Evolutionary conservation across 257 asterid species (phyloP), one percentile per base, ranked within the genome.

Genomic region (Ajuga chamaepitys): DNA sequence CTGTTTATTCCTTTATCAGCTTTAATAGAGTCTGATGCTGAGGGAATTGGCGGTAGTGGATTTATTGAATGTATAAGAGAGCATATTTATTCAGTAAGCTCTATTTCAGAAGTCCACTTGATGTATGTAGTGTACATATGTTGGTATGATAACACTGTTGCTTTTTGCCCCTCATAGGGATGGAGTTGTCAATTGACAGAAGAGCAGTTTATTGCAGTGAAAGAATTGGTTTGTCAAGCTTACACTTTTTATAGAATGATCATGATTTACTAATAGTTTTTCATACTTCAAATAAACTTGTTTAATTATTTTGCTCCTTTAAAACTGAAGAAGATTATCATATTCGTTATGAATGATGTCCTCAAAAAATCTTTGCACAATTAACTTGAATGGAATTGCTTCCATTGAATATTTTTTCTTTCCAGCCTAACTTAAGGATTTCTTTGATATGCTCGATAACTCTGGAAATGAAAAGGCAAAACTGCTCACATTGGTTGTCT

Each of bases 11-110:
- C 64, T 70, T 61, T 74, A 40, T 70, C 93, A 91, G 98, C 97
- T 77, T 78, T 92, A 69, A 87, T 92, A 9, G 98, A 92, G 83
- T 89, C 95, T 42, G 98, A 92, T 78, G 98, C 98, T 70, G 98
- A 89, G 80, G 98, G 98, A 62, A 92, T 89, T 80, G 98, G 97
- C 7, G 98, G 98, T 60, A 92, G 98, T 81, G 98, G 98, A 62
- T 92, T 92, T 71, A 86, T 92, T 70, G 98, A 92, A 80, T 92
- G 98, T 75, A 87, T 92, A 77, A 79, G 91, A 63, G 98, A 92
- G 81, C 95, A 89, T 80, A 92, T 92, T 77, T 87, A 85, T 81
- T 87, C 95, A 59, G 97, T 91, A 76, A 68, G 91, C 79, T 63
- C 56, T 60, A 51, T 66, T 73, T 63, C 58, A 42, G 64, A 58